phyloP scores from a whole-genome alignment of 495 filamentous ascomycete species.

The Daldinia grandis region DNA sequence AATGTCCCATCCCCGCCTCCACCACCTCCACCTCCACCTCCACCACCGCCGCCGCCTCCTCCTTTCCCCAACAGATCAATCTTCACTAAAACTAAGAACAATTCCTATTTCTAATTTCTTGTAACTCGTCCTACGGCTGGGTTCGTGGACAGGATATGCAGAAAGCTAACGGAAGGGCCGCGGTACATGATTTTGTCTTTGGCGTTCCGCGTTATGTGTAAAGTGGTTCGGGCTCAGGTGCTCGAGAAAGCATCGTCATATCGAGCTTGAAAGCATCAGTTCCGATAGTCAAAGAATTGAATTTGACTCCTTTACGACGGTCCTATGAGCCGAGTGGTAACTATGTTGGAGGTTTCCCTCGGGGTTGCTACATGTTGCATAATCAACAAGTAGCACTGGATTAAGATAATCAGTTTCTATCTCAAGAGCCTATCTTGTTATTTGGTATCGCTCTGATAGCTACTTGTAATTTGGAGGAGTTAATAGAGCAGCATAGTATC shows the following conservation, averaged over 20 bases:
- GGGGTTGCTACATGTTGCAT: neutral
- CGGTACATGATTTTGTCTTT: neutral
- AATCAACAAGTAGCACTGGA: neutral
- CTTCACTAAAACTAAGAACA: neutral
- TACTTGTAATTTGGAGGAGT: neutral
- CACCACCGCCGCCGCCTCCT: neutral
- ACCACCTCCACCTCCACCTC: neutral
- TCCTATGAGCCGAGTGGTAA: neutral
- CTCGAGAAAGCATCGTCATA: neutral
- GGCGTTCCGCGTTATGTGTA: constrained; percentile 19
- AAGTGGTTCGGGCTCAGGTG: neutral
- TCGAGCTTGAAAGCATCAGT: neutral
- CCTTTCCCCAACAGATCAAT: neutral
- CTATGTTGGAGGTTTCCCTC: neutral
- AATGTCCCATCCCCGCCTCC: neutral
- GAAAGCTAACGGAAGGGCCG: constrained; percentile 5
- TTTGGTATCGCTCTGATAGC: neutral
- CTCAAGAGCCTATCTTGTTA: neutral
- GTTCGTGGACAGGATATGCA: constrained; percentile 1
- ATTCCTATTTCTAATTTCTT: neutral
- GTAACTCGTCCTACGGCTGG: constrained; percentile 2
- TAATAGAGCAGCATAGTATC: neutral
- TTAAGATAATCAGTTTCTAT: neutral
- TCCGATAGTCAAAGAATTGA: constrained; percentile 1
- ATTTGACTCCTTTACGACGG: neutral